Evolutionary conservation across 2,329 filamentous ascomycete genomes (phyloP).

Genomic region (Aspergillus sp.): DNA sequence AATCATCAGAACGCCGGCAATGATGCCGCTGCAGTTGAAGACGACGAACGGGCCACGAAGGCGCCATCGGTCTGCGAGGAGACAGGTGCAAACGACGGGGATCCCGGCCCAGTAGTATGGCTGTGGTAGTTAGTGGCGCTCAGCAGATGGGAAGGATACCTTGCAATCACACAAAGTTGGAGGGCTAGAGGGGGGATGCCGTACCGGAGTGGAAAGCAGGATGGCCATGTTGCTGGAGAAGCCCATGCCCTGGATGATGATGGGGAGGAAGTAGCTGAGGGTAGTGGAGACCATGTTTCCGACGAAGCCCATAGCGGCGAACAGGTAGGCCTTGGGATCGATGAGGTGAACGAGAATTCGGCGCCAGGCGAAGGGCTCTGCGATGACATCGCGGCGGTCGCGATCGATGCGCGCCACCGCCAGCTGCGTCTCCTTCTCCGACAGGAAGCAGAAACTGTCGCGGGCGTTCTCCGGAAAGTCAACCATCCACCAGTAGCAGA

Average conservation of each 20-base stretch:
- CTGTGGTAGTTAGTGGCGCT: slow-evolving; percentile 11
- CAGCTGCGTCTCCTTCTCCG: slow-evolving; percentile 53
- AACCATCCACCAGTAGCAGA: slow-evolving; percentile 68
- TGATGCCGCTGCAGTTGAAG: slow-evolving; percentile 62
- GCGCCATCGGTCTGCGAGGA: slow-evolving; percentile 60
- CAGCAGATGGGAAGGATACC: background rate
- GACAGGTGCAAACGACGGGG: slow-evolving; percentile 61
- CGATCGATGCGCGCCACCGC: slow-evolving; percentile 57
- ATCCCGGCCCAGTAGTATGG: slow-evolving; percentile 67
- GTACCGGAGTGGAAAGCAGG: slow-evolving; percentile 58
- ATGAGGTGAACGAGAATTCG: slow-evolving; percentile 56
- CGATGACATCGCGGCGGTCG: slow-evolving; percentile 59
- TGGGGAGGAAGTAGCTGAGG: slow-evolving; percentile 65
- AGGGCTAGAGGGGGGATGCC: slow-evolving; percentile 6
- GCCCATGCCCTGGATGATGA: slow-evolving; percentile 56
- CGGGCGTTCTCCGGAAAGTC: slow-evolving; percentile 65
- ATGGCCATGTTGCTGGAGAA: slow-evolving; percentile 55
- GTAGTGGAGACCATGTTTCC: slow-evolving; percentile 65
- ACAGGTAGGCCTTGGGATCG: slow-evolving; percentile 63
- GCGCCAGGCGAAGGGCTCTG: slow-evolving; percentile 55
- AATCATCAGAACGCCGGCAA: slow-evolving; percentile 64
- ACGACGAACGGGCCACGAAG: slow-evolving; percentile 61
- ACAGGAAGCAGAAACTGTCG: slow-evolving; percentile 57
- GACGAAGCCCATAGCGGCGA: slow-evolving; percentile 63
- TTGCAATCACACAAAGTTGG: no score